Evolutionary conservation across 2,329 filamentous ascomycete species (phyloP), one percentile per base, ranked within the genome.

Genomic region (Aureobasidium zeae): DNA sequence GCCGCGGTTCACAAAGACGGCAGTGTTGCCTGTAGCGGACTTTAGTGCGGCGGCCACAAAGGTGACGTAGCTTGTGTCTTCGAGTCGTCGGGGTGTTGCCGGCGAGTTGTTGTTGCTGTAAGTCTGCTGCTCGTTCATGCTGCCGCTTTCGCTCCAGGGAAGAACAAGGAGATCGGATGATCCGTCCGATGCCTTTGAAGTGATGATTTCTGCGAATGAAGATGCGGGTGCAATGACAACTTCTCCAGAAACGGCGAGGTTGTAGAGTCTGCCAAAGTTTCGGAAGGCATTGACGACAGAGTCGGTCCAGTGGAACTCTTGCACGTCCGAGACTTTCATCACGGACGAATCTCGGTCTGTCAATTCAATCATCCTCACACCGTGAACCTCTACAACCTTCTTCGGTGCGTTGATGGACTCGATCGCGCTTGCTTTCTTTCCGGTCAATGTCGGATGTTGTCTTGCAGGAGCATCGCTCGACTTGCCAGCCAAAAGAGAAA

Each of bases 271-370:
- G 1, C 86, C 86, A 53, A 95, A 88, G 0, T 86, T 86, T 35
- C 84, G 78, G 72, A 95, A 95, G 0, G 86, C 84, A 58, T 94
- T 94, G 44, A 95, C 78, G 3, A 96, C 81, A 0, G 89, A 86
- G 55, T 96, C 89, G 54, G 52, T 60, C 51, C 58, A 70, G 55
- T 55, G 67, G 62, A 63, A 75, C 36, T 91, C 85, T 28, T 87
- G 82, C 3, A 81, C 72, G 56, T 93, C 86, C 0, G 86, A 81
- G 9, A 94, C 86, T 54, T 86, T 82, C 89, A 96, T 96, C 54
- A 95, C 89, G 13, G 87, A 88, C 1, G 89, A 95, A 30, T 86
- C 83, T 72, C 89, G 86, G 54, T 95, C 88, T 0, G 86, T 93
- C 10, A 96, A 74, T 57, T 93, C 85, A 36, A 93, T 66, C 12